Percentiles rank a stretch among this genome's conserved stretches.
Evolutionary conservation across 768 basidiomycete species (phyloP).

Genomic region (Tricholoma sp.): DNA sequence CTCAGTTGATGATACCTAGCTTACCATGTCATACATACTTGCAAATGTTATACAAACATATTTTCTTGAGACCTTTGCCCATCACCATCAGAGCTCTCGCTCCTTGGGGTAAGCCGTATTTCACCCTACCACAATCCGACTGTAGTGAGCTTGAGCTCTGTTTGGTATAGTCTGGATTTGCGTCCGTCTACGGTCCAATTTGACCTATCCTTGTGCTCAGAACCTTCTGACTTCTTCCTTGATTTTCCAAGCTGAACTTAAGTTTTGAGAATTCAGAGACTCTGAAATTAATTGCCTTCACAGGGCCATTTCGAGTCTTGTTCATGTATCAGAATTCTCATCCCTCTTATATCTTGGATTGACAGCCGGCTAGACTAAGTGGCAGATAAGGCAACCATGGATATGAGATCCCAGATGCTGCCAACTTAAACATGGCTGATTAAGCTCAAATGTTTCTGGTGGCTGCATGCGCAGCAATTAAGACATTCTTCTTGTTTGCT

Average conservation of each 20-base stretch:
- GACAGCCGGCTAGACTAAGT: too few relatives aligned
- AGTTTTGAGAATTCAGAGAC: background rate
- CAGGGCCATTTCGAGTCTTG: background rate
- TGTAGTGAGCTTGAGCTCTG: background rate
- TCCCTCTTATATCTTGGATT: too few relatives aligned
- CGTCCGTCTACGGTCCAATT: conserved; percentile 1
- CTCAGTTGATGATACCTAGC: too few relatives aligned
- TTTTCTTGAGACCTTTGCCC: too few relatives aligned
- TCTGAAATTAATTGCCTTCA: background rate
- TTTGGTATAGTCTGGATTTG: conserved; percentile 1
- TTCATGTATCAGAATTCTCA: background rate
- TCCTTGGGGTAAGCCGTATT: background rate
- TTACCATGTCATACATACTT: background rate
- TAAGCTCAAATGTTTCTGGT: too few relatives aligned
- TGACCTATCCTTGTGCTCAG: background rate
- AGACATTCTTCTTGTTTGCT: too few relatives aligned
- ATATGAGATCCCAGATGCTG: too few relatives aligned
- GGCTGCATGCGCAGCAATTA: too few relatives aligned
- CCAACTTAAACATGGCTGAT: too few relatives aligned
- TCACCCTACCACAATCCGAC: background rate
- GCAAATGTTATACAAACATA: too few relatives aligned
- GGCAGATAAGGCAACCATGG: too few relatives aligned
- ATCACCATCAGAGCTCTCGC: background rate
- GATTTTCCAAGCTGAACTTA: background rate
- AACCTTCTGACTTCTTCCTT: background rate